These are phyloP conservation scores for Aspergillus haitiensis DNA, from an alignment of 495 filamentous ascomycete species.

Conservation along the genomic window DNA sequence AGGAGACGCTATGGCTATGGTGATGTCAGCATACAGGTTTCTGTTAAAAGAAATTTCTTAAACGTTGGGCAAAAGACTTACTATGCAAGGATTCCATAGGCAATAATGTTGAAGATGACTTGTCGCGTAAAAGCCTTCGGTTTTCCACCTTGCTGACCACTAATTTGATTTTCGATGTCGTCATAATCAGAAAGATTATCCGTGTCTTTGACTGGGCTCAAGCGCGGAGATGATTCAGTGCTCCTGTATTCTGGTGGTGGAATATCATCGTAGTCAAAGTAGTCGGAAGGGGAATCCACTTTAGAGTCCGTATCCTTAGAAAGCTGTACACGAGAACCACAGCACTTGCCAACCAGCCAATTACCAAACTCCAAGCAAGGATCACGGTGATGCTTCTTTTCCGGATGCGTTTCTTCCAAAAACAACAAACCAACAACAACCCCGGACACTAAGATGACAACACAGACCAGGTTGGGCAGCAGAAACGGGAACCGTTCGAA, in stretches of 20 bases:
- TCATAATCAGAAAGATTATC: slow-evolving; percentile 31
- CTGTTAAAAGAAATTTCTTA: slow-evolving; percentile 9
- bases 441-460: slow-evolving; percentile 71
- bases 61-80: slow-evolving; percentile 54
- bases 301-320: slow-evolving; percentile 36
- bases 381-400: slow-evolving; percentile 76
- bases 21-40: slow-evolving; percentile 30
- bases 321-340: slow-evolving; percentile 43
- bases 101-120: slow-evolving; percentile 78
- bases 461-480: slow-evolving; percentile 90
- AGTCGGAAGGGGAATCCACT: slow-evolving; percentile 39
- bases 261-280: slow-evolving; percentile 57
- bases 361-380: slow-evolving; percentile 72
- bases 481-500: slow-evolving; percentile 88
- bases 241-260: slow-evolving; percentile 64
- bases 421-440: slow-evolving; percentile 84
- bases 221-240: slow-evolving; percentile 63
- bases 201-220: slow-evolving; percentile 42
- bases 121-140: slow-evolving; percentile 72
- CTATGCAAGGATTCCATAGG: slow-evolving; percentile 93
- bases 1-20: slow-evolving; percentile 84
- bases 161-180: slow-evolving; percentile 49
- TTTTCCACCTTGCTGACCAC: slow-evolving; percentile 28
- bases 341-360: slow-evolving; percentile 60
- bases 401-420: slow-evolving; percentile 90